These are phyloP conservation scores for Penicillium verhagenii DNA, from an alignment of 495 filamentous ascomycete species.

Conservation along the genomic window DNA sequence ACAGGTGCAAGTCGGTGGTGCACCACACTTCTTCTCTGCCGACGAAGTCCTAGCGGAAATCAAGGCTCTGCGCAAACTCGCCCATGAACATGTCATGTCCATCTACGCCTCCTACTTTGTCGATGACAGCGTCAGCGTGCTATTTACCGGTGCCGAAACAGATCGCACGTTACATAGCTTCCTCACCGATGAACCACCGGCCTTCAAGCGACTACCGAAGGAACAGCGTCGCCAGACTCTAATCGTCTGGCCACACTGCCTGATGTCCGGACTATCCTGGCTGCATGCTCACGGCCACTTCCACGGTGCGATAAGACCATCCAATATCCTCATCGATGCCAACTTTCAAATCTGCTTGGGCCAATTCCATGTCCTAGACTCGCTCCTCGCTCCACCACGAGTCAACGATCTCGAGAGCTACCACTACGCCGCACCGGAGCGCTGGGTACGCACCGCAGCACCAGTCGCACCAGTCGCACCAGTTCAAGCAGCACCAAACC, in stretches of 20 bases:
- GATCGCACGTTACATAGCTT: conserved; percentile 79
- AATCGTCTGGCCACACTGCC: conserved; percentile 85
- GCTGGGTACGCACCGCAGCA: conserved; percentile 51
- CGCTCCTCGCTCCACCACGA: conserved; percentile 50
- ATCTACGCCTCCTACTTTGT: conserved; percentile 79
- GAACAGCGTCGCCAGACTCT: conserved; percentile 64
- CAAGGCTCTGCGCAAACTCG: conserved; percentile 57
- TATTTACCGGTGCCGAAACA: conserved; percentile 67
- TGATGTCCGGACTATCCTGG: conserved; percentile 72
- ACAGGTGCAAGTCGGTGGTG: conserved; percentile 61
- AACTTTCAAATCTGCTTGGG: conserved; percentile 71
- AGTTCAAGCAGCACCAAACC: not conserved
- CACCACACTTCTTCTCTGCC: conserved; percentile 55
- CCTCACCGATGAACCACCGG: conserved; percentile 62
- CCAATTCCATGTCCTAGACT: conserved; percentile 66
- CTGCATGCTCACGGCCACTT: conserved; percentile 70
- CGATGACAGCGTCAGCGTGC: conserved; percentile 66
- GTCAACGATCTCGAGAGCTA: conserved; percentile 75
- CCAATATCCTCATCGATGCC: conserved; percentile 72
- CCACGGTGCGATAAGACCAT: conserved; percentile 82
- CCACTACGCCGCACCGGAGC: conserved; percentile 84
- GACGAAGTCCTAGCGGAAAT: conserved; percentile 72
- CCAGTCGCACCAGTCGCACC: conserved; percentile 5
- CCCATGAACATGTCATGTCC: conserved; percentile 78
- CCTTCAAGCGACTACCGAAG: conserved; percentile 71